phyloP scores from a whole-genome alignment of 768 basidiomycete species.

The Xerocomellus intermedius region DNA sequence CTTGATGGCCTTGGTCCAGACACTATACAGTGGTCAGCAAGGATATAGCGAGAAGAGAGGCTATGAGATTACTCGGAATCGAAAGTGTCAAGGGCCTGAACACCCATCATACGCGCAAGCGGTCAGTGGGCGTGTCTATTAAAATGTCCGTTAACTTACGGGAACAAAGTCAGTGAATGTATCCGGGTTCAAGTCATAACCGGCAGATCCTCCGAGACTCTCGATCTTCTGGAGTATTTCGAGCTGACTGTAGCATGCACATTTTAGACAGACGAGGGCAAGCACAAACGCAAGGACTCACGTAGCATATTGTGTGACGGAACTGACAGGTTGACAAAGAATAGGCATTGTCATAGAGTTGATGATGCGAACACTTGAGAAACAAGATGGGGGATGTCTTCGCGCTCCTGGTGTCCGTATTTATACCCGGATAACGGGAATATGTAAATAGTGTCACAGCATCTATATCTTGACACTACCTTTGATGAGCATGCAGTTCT shows the following conservation, averaged over 20 bases:
- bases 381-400: background rate
- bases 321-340: background rate
- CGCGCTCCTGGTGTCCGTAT: background rate
- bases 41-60: background rate
- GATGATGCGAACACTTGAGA: background rate
- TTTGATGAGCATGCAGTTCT: background rate
- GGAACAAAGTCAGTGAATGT: background rate
- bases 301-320: background rate
- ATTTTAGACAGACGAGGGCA: background rate
- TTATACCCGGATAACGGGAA: background rate
- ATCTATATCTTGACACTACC: background rate
- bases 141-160: background rate
- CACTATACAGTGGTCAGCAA: background rate
- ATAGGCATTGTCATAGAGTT: background rate
- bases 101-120: background rate
- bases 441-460: background rate
- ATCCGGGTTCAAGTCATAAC: background rate
- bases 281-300: background rate
- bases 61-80: background rate
- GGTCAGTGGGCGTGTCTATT: background rate
- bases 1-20: background rate
- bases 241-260: background rate
- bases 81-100: background rate
- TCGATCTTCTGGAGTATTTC: background rate
- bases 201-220: background rate